Base-by-base conservation (phyloP, 176 grass and related monocot species). In the Metroxylon sagu region DNA sequence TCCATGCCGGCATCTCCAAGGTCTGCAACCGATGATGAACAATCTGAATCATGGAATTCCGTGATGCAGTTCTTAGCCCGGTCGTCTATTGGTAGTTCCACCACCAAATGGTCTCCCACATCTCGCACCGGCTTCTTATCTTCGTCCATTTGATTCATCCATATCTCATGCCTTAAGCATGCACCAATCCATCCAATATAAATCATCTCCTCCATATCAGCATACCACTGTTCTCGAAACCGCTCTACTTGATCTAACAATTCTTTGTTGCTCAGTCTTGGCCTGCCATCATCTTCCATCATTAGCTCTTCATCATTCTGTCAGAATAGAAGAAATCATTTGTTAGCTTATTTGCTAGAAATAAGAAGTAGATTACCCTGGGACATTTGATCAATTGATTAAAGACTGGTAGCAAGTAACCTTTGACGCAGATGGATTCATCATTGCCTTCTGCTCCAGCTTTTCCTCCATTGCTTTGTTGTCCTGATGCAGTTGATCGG, bases 161-260 rank as follows among this genome's bases (percentile, higher is more conserved):
- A 61, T 26, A 96, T 61, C 53, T 92, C 84, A 55, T 88, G 69
- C 72, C 78, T 77, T 71, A 92, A 72, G 81, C 84, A 80, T 35
- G 87, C 72, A 10, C 81, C 87, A 71, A 92, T 79, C 83, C 81
- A 98, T 52, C 79, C 81, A 1, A 98, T 21, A 60, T 92, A 92
- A 80, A 98, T 85, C 75, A 83, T 79, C 75, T 87, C 81, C 76
- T 97, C 81, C 84, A 88, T 83, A 68, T 85, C 87, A n/a, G 72
- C 78, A 14, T 79, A 67, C 93, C 93, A 98, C 66, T 64, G 60
- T 56, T 74, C 67, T 16, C 76, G 84, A 28, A 97, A 82, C 18
- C 43, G 57, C 64, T 74, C 77, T 16, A 79, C 65, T 10, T 77
- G 82, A 26, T 81, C 73, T 25, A 69, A 29, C n/a, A 72, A 43